phyloP scores from a whole-genome alignment of 148 eudicot genomes.

The Vaccinium vitisidaea region DNA sequence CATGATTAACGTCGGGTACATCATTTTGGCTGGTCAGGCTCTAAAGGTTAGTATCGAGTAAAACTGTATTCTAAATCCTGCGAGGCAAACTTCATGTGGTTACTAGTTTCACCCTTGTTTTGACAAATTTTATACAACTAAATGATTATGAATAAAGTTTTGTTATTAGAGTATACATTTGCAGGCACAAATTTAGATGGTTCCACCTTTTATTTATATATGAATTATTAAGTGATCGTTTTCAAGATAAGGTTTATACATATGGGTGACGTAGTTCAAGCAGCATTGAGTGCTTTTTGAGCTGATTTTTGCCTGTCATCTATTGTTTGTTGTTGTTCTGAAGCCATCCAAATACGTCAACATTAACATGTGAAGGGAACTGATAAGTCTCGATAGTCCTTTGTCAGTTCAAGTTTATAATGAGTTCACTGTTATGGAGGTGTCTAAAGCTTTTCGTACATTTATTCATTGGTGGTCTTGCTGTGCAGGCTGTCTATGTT shows the following conservation, averaged over 20 bases:
- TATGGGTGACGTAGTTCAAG: neutral
- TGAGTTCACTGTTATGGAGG: neutral
- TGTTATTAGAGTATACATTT: neutral
- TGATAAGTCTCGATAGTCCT: neutral
- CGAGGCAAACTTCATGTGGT: neutral
- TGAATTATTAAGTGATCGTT: neutral
- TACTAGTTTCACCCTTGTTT: neutral
- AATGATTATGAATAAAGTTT: neutral
- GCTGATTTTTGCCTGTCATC: neutral
- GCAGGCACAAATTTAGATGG: neutral
- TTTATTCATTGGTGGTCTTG: slow-evolving; percentile 3
- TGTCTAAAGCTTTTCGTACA: neutral
- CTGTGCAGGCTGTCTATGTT: slow-evolving; percentile 68
- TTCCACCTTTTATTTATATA: neutral
- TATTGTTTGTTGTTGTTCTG: neutral
- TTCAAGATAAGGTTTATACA: neutral
- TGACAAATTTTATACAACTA: neutral
- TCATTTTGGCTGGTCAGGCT: slow-evolving; percentile 81
- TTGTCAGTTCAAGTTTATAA: neutral
- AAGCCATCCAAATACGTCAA: neutral
- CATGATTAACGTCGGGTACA: slow-evolving; percentile 83
- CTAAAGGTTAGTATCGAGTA: slow-evolving; percentile 48
- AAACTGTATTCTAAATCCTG: neutral
- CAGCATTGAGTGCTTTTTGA: neutral
- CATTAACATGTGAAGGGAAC: neutral